Percentiles rank a stretch among this genome's conserved stretches.
Conservation (phyloP, 352 stramenopile species). For the Phytopythium sindhum region DNA sequence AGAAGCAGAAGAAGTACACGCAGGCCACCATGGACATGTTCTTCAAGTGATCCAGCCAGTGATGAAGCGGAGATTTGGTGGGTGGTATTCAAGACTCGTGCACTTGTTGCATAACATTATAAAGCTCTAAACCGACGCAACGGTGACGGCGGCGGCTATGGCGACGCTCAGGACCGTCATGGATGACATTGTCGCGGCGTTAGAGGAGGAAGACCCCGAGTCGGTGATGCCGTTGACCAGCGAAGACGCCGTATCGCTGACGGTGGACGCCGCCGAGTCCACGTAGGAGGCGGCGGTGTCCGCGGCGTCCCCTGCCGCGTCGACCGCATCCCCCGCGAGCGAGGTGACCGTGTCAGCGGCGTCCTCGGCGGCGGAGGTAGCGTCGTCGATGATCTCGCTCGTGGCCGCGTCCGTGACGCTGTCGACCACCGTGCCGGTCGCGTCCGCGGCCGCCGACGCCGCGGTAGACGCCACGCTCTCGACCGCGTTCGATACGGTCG, state of each 20-base stretch:
- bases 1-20: neutral
- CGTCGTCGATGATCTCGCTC: conserved; percentile 18
- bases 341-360: conserved; percentile 17
- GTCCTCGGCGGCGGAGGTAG: conserved; percentile 15
- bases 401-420: conserved; percentile 5
- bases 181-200: neutral
- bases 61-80: neutral
- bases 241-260: conserved; percentile 4
- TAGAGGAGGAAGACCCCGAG: neutral
- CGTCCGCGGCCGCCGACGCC: conserved; percentile 7
- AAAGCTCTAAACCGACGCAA: neutral
- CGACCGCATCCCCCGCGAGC: conserved; percentile 12
- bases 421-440: conserved; percentile 14
- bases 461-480: conserved; percentile 5
- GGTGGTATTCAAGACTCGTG: neutral
- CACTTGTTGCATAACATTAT: neutral
- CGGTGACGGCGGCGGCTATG: neutral
- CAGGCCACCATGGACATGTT: conserved; percentile 4
- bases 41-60: neutral
- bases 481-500: conserved; percentile 10
- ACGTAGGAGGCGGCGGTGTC: conserved; percentile 16
- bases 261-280: conserved; percentile 8
- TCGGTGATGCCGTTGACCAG: neutral
- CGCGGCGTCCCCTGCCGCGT: conserved; percentile 18
- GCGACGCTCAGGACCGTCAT: neutral